phyloP scores from a whole-genome alignment of 1,139 yeast species.

The Meyerozyma smithsonii region DNA sequence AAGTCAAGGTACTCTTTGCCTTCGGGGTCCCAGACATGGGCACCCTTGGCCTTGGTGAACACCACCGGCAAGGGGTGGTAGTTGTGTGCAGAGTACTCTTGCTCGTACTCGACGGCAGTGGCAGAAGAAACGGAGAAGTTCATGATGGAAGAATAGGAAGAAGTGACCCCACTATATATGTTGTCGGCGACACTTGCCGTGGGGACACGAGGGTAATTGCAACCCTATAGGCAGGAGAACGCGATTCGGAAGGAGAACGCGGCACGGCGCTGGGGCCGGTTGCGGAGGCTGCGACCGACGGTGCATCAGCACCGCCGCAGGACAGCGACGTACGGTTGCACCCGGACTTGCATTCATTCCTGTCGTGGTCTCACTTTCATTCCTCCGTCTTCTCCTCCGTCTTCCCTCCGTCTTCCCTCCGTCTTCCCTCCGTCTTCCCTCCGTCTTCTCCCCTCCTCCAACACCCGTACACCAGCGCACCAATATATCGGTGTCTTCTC shows the following conservation, averaged over 20 bases:
- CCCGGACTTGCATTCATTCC: too few relatives aligned
- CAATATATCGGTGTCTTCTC: too few relatives aligned
- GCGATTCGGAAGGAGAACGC: conserved; percentile 2
- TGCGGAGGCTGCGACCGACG: conserved; percentile 2
- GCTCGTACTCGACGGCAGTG: conserved; percentile 66
- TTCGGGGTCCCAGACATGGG: conserved; percentile 98
- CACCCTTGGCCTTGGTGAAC: conserved; percentile 79
- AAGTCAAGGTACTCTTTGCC: conserved; percentile 86
- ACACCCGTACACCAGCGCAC: conserved; percentile 3
- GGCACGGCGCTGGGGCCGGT: background rate
- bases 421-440: too few relatives aligned
- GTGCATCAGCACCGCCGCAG: background rate
- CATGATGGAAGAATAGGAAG: conserved; percentile 14
- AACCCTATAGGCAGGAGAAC: conserved; percentile 1
- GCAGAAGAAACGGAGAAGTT: conserved; percentile 53
- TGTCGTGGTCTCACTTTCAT: too few relatives aligned
- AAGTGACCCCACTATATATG: conserved; percentile 1
- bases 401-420: too few relatives aligned
- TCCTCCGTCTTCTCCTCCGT: too few relatives aligned
- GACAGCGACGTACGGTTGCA: too few relatives aligned
- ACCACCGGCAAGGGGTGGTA: conserved; percentile 97
- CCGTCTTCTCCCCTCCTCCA: too few relatives aligned
- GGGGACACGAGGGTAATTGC: background rate
- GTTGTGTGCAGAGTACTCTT: conserved; percentile 88
- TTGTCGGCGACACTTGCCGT: conserved; percentile 3